These are phyloP conservation scores for Talaromyces sp. DNA, from an alignment of 2,329 filamentous ascomycete genomes.

Conservation along the genomic window DNA sequence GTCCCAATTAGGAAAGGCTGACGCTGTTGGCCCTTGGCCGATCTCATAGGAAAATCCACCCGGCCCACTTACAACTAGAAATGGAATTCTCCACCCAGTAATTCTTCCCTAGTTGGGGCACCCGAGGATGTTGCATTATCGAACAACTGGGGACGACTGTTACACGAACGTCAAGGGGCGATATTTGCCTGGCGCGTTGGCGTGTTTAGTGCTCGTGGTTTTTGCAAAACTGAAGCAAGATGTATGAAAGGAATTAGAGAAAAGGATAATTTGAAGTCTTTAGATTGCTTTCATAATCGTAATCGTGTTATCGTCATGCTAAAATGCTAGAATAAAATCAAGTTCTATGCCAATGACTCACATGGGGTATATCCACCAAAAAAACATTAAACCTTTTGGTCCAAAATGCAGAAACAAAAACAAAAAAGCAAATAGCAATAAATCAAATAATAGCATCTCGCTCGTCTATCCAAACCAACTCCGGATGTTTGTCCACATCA, in stretches of 20 bases:
- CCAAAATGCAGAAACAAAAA: not conserved
- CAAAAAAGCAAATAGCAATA: not conserved
- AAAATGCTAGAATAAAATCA: not conserved
- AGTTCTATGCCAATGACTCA: not conserved
- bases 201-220: not conserved
- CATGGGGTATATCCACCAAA: not conserved
- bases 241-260: not conserved
- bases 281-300: not conserved
- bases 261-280: not conserved
- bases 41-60: not conserved
- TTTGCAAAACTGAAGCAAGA: not conserved
- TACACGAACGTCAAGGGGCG: not conserved
- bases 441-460: constrained; percentile 9
- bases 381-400: not conserved
- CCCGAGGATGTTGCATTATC: not conserved
- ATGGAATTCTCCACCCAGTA: not conserved
- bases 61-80: not conserved
- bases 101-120: not conserved
- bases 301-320: not conserved
- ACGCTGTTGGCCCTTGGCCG: not conserved
- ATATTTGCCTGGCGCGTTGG: not conserved
- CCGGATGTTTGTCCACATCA: constrained; percentile 9
- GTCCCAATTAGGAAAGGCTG: not conserved
- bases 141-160: not conserved
- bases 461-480: constrained; percentile 11